Percentiles rank a stretch among this genome's conserved stretches.
These are phyloP conservation scores for Agapanthus africanus DNA, from an alignment of 106 monocot genomes.

Conservation along the genomic window DNA sequence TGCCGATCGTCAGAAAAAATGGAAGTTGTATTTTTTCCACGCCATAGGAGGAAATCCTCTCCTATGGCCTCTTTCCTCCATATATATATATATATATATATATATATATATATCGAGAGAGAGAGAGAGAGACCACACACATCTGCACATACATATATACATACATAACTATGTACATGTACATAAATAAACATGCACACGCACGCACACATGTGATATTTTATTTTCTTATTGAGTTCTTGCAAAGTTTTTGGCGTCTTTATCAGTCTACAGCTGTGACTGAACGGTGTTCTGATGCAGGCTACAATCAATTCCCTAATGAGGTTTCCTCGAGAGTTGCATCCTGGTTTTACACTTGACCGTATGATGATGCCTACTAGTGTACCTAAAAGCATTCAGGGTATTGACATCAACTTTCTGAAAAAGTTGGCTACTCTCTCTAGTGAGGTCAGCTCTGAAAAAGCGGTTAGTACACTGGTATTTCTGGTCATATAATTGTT, in stretches of 20 bases:
- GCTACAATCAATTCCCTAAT: conserved; percentile 46
- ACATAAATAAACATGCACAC: no score
- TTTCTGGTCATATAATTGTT: not conserved
- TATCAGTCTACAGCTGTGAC: not conserved
- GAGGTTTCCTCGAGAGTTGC: conserved; percentile 53
- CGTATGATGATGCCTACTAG: conserved; percentile 2
- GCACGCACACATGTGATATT: not conserved
- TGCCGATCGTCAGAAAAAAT: no score
- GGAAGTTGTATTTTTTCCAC: no score
- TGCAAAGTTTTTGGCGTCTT: not conserved
- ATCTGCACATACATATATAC: no score
- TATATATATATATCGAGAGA: no score
- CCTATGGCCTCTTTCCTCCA: no score
- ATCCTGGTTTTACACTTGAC: conserved; percentile 1
- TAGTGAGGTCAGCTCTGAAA: conserved; percentile 21
- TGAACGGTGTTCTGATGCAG: conserved; percentile 34
- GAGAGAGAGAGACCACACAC: no score
- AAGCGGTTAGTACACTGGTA: conserved; percentile 9
- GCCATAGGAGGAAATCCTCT: no score
- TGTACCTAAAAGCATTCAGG: conserved; percentile 3
- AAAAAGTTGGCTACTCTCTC: conserved; percentile 47
- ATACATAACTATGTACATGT: no score
- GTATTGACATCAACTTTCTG: conserved; percentile 27
- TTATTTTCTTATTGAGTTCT: not conserved
- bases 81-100: no score